Conservation (phyloP, 2,329 filamentous ascomycete species). For the Cadophora luteo-olivacea region DNA sequence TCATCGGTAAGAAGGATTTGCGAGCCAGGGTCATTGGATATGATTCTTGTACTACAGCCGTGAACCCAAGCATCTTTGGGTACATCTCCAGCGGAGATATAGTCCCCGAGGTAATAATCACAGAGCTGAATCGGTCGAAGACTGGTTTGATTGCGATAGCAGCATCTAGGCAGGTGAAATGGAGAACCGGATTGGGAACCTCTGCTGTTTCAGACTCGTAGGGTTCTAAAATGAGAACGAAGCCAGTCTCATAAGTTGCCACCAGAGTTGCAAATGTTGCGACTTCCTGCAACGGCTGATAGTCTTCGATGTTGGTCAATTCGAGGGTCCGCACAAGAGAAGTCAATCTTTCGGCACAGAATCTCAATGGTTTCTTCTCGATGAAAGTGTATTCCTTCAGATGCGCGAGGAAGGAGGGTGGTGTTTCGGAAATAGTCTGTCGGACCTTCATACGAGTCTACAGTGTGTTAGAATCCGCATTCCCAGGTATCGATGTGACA, state of each 20-base stretch:
- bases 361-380: constrained; percentile 91
- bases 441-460: constrained; percentile 97
- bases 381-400: constrained; percentile 97
- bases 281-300: constrained; percentile 94
- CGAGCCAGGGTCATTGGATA: constrained; percentile 96
- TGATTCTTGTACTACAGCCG: constrained; percentile 92
- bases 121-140: constrained; percentile 95
- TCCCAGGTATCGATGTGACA: not conserved
- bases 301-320: constrained; percentile 97
- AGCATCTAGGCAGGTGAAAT: constrained; percentile 95
- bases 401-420: constrained; percentile 90
- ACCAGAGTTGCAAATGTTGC: constrained; percentile 96
- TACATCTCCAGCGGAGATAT: constrained; percentile 99
- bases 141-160: constrained; percentile 98
- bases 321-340: constrained; percentile 95
- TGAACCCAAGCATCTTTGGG: constrained; percentile 96
- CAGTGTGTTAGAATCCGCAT: constrained; percentile 23
- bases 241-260: constrained; percentile 96
- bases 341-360: constrained; percentile 93
- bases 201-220: constrained; percentile 96
- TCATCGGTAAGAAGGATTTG: constrained; percentile 96
- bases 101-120: constrained; percentile 97
- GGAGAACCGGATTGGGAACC: constrained; percentile 94
- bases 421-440: constrained; percentile 96
- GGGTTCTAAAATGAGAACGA: constrained; percentile 94